Evolutionary conservation across 139 green algal genomes (phyloP).

Genomic region (Choricystis sp.): DNA sequence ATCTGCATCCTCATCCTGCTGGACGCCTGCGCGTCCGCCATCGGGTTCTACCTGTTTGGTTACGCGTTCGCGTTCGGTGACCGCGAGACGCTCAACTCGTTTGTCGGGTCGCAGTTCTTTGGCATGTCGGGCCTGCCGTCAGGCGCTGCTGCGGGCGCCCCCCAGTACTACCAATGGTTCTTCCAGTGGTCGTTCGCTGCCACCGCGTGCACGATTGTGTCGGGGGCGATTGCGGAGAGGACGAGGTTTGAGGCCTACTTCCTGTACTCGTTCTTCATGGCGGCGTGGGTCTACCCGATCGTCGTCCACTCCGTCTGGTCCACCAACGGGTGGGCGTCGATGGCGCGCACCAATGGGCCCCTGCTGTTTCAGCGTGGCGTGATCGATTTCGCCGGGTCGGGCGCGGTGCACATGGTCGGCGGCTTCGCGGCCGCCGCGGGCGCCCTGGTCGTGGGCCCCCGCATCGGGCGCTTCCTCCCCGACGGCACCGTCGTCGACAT

Average conservation of each 20-base stretch:
- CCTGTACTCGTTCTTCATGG: constrained; percentile 46
- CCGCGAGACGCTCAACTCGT: constrained; percentile 8
- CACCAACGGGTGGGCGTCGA: constrained; percentile 23
- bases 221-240: constrained; percentile 48
- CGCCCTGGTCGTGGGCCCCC: constrained; percentile 66
- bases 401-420: constrained; percentile 52
- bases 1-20: constrained; percentile 83
- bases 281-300: constrained; percentile 51
- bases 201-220: constrained; percentile 56
- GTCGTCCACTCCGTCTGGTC: constrained; percentile 43
- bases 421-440: constrained; percentile 66
- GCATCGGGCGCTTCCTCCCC: constrained; percentile 77
- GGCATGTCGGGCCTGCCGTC: constrained; percentile 9
- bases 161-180: constrained; percentile 13
- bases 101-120: constrained; percentile 23
- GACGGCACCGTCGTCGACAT: constrained; percentile 64
- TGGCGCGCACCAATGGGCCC: constrained; percentile 4
- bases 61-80: constrained; percentile 27
- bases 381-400: constrained; percentile 41
- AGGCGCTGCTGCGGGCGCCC: background rate
- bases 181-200: constrained; percentile 44
- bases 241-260: constrained; percentile 31
- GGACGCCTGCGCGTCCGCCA: constrained; percentile 46
- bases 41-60: constrained; percentile 33
- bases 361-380: constrained; percentile 17